Base-by-base conservation (phyloP, 2,329 filamentous ascomycete genomes). In the Trichoderma koningii region DNA sequence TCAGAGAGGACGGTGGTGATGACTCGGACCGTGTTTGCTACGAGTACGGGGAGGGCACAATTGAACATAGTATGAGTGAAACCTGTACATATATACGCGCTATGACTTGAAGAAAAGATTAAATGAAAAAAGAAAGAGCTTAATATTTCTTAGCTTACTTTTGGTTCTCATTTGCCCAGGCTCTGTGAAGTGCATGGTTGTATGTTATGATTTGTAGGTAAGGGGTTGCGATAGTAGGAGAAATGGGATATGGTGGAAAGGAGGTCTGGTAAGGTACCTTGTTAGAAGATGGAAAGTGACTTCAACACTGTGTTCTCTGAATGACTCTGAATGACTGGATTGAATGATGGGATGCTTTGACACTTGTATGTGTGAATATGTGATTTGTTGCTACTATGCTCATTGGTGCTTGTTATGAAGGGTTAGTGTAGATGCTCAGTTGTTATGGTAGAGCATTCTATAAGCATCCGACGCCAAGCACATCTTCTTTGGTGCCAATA, bases 51-150 rank as follows among this genome's bases (percentile, higher is more conserved):
- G 47, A 21, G 55, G 14, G 42, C 34, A 56, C 52, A 38, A 42
- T 55, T 60, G 62, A 59, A 66, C 55, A 66, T 64, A 66, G 30
- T 55, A 55, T 64, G 65, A 64, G 53, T 66, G 23, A 55, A 19
- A 47, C 44, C 34, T 38, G 34, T 38, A 38, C 56, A 63, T 65
- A 66, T 61, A 66, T 66, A 57, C 26, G 63, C 23, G 48, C 42
- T 26, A 63, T 63, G 48, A 38, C 48, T 38, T 38, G 28, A 45
- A 38, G n/a, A n/a, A 60, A 38, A 12, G 3, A 14, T 14, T 14
- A 38, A 38, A 14, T 14, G 34, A 38, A 38, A 38, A 34, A 34
- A 34, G 10, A 23, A 23, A 38, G 34, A 21, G 28, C n/a, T 19
- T 55, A 26, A 38, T 23, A n/a, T 26, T n/a, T 59, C 23, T 42